A percentile compares a stretch with the other conserved stretches of the same genome.
These are phyloP conservation scores for Mycena metata DNA, from an alignment of 768 basidiomycete genomes.

Conservation along the genomic window DNA sequence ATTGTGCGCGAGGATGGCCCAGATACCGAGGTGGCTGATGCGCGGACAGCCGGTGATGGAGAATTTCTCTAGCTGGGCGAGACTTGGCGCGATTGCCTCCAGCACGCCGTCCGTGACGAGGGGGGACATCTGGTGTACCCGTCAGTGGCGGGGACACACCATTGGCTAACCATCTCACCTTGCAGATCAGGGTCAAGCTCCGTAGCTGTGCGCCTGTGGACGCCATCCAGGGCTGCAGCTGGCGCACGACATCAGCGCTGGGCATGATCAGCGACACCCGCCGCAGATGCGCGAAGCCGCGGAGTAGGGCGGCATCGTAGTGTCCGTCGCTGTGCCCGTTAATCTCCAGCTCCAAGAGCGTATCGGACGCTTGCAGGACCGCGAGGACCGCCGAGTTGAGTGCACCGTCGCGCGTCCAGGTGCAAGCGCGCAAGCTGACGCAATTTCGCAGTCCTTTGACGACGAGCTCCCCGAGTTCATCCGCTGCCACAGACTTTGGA, in stretches of 20 bases:
- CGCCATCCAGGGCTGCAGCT: constrained; percentile 66
- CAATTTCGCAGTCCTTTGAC: constrained; percentile 71
- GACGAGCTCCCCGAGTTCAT: constrained; percentile 56
- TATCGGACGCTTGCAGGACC: constrained; percentile 58
- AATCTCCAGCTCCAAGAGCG: constrained; percentile 73
- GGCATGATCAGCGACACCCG: constrained; percentile 85
- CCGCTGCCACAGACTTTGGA: constrained; percentile 62
- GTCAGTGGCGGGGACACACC: neutral
- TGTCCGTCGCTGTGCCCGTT: constrained; percentile 74
- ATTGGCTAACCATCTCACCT: constrained; percentile 55
- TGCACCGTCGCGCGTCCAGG: constrained; percentile 87
- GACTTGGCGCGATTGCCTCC: constrained; percentile 60
- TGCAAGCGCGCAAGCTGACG: constrained; percentile 69
- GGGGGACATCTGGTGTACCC: constrained; percentile 61
- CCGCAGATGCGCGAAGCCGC: constrained; percentile 63
- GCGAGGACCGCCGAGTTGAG: constrained; percentile 70
- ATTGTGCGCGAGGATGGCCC: constrained; percentile 62
- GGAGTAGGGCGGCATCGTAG: constrained; percentile 67
- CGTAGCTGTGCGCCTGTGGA: constrained; percentile 61
- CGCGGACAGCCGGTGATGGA: constrained; percentile 77
- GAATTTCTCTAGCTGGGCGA: constrained; percentile 67
- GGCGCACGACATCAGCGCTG: constrained; percentile 62
- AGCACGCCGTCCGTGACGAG: constrained; percentile 72
- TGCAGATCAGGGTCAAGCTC: constrained; percentile 77
- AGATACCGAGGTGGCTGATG: constrained; percentile 74